Evolutionary conservation across 371 early-diverging fungal genomes (phyloP).

Genomic region (Neoconidiobolus thromboides): DNA sequence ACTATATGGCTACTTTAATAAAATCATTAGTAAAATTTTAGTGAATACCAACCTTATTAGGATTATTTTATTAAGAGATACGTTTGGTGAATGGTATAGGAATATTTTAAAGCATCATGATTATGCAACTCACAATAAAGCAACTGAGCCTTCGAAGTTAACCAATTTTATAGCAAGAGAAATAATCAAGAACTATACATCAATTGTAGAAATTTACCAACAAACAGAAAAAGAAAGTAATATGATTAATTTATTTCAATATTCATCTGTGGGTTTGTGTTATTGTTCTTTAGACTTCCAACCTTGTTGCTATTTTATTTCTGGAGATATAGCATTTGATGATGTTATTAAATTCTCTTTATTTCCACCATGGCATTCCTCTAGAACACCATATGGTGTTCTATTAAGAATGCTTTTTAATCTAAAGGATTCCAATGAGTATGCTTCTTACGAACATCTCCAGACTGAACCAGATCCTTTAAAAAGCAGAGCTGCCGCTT

Average conservation of each 20-base stretch:
- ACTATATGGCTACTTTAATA: neutral
- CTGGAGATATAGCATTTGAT: neutral
- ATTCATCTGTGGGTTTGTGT: neutral
- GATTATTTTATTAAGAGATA: neutral
- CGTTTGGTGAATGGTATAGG: conserved; percentile 2
- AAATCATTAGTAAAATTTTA: neutral
- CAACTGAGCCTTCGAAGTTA: conserved; percentile 3
- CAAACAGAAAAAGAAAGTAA: neutral
- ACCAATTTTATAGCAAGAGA: neutral
- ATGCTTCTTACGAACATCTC: neutral
- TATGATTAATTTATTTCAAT: neutral
- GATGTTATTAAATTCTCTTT: neutral
- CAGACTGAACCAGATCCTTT: neutral
- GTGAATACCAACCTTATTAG: neutral
- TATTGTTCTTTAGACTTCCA: neutral
- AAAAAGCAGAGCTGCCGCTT: neutral
- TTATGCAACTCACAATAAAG: neutral
- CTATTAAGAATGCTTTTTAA: neutral
- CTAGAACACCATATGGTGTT: neutral
- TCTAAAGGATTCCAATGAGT: neutral
- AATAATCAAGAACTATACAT: neutral
- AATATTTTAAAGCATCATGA: neutral
- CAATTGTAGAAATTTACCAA: neutral
- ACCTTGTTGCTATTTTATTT: neutral
- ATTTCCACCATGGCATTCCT: neutral